phyloP scores from a whole-genome alignment of 306 rosid species.

The Fragaria vesca region DNA sequence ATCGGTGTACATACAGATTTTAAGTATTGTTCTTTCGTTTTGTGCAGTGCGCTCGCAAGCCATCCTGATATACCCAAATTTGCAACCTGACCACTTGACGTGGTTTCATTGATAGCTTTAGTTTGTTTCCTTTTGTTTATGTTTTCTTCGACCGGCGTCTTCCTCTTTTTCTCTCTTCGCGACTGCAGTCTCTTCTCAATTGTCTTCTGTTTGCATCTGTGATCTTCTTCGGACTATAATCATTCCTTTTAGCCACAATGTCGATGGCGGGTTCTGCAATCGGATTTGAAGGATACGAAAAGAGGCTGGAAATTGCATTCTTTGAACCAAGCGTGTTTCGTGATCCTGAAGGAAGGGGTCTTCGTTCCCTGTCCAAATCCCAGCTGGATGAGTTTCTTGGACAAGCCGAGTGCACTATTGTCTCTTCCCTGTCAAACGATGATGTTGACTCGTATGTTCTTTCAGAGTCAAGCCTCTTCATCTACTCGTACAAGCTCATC shows the following conservation, averaged over 20 bases:
- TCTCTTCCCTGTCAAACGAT: conserved; percentile 49
- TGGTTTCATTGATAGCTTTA: conserved; percentile 15
- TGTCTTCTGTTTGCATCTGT: conserved; percentile 17
- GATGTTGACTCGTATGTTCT: conserved; percentile 67
- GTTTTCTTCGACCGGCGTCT: conserved; percentile 37
- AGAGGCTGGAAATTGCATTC: conserved; percentile 61
- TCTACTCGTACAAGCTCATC: conserved; percentile 58
- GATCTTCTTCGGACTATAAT: conserved; percentile 12
- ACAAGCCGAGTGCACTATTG: conserved; percentile 72
- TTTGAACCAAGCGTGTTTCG: conserved; percentile 48
- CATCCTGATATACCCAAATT: conserved; percentile 58
- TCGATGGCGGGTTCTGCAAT: conserved; percentile 55
- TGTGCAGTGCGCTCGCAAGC: conserved; percentile 87
- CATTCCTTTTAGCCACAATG: conserved; percentile 15
- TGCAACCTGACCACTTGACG: conserved; percentile 16
- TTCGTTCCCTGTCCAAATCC: conserved; percentile 47
- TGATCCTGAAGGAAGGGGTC: conserved; percentile 65
- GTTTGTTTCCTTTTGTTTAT: conserved; percentile 19
- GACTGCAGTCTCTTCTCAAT: conserved; percentile 26
- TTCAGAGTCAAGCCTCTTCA: conserved; percentile 64
- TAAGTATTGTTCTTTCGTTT: neutral
- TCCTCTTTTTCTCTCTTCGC: conserved; percentile 43
- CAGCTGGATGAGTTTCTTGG: conserved; percentile 56
- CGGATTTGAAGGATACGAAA: conserved; percentile 71
- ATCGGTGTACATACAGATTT: neutral